These are phyloP conservation scores for Dichotomocladium elegans DNA, from an alignment of 371 early-diverging fungal species.

Conservation along the genomic window DNA sequence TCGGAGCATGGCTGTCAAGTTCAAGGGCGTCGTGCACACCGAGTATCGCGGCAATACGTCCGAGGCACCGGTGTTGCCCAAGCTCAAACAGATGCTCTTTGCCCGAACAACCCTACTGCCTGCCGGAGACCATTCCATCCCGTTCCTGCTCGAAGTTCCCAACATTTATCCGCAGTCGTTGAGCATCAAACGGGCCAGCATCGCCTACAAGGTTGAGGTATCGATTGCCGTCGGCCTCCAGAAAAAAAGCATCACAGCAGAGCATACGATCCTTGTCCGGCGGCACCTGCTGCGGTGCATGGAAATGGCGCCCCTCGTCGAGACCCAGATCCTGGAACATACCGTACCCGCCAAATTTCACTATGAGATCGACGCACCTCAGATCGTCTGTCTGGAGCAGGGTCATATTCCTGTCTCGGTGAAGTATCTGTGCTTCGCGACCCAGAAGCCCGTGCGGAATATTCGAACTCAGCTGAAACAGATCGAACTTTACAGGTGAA, in stretches of 20 bases:
- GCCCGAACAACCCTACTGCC: slow-evolving; percentile 14
- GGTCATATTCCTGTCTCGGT: slow-evolving; percentile 13
- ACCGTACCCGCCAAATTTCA: slow-evolving; percentile 28
- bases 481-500: slow-evolving; percentile 23
- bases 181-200: slow-evolving; percentile 16
- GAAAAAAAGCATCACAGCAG: slow-evolving; percentile 21
- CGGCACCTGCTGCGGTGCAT: slow-evolving; percentile 18
- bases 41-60: neutral
- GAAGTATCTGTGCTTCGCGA: slow-evolving; percentile 23
- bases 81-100: slow-evolving; percentile 16
- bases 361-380: slow-evolving; percentile 25
- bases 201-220: slow-evolving; percentile 18
- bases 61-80: slow-evolving; percentile 14
- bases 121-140: slow-evolving; percentile 18
- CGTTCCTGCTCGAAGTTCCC: slow-evolving; percentile 20
- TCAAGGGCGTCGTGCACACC: slow-evolving; percentile 13
- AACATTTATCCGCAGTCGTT: slow-evolving; percentile 17
- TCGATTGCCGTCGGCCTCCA: slow-evolving; percentile 15
- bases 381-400: slow-evolving; percentile 23
- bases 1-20: slow-evolving; percentile 19
- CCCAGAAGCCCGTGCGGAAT: slow-evolving; percentile 24
- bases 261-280: slow-evolving; percentile 17
- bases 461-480: slow-evolving; percentile 24
- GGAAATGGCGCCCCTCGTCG: slow-evolving; percentile 17
- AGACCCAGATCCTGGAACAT: slow-evolving; percentile 17